Evolutionary conservation across 768 basidiomycete species (phyloP), one percentile per base, ranked within the genome.

Genomic region (Suillus subluteus): DNA sequence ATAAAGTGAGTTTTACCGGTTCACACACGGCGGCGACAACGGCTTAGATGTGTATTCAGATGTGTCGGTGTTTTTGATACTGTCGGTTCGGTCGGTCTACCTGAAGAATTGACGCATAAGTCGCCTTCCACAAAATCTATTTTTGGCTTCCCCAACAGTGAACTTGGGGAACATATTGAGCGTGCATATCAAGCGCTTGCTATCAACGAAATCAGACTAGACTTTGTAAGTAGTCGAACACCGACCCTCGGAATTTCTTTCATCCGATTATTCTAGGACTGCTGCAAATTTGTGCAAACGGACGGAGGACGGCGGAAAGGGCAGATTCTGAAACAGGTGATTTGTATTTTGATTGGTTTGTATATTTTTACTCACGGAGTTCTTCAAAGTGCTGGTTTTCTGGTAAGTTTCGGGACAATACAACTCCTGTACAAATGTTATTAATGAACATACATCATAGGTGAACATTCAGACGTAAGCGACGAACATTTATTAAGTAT

Each of bases 11-110:
- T 68, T 12, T 63, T 32, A 58, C 41, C 12, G 11, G 46, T 64
- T 52, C 37, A 32, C 32, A 11, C 18, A 30, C 12, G 18, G 16
- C 26, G 6, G 30, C 44, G 23, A 61, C 69, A 37, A 54, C 18
- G 58, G 35, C 62, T 35, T 32, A 64, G 58, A 68, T 40, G 48
- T 23, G 5, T 37, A 13, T 67, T 40, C 68, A 89, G 87, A 75
- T 89, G 88, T 68, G 70, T 92, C 63, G 91, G 91, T 2, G 90
- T 92, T 23, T 92, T 88, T 71, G 91, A 92, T 71, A 92, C 91
- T 6, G 91, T 92, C n/a, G 90, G 90, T 16, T 83, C 90, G 13
- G 74, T 91, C 37, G 90, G 90, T 12, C 75, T 92, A 18, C 91
- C 91, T 1, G 88, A 88, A 70, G 90, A 91, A 70, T 71, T 92